Conservation (phyloP, 352 stramenopile species). For the Blastocystis sp. region DNA sequence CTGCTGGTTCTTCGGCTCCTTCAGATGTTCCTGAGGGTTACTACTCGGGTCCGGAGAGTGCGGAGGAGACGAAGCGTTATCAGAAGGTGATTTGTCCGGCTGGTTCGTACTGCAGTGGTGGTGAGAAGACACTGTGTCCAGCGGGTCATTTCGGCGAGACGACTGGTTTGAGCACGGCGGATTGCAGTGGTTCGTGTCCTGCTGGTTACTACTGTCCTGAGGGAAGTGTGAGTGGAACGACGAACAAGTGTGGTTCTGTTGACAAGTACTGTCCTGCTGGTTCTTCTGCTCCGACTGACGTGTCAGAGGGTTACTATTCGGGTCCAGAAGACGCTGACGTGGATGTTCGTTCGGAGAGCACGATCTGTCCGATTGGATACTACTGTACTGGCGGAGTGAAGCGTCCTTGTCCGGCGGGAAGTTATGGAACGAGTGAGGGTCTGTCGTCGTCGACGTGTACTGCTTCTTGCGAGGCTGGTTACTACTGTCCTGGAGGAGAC, state of each 20-base stretch:
- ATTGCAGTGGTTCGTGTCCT: conserved; percentile 25
- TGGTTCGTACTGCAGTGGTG: conserved; percentile 15
- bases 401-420: no score
- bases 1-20: conserved; percentile 1
- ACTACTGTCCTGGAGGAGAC: no score
- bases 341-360: background rate
- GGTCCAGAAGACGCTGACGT: background rate
- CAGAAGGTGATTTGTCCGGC: conserved; percentile 21
- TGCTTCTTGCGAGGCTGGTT: no score
- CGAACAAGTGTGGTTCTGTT: conserved; percentile 30
- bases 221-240: background rate
- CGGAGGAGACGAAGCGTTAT: background rate
- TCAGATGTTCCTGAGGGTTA: conserved; percentile 10
- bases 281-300: background rate
- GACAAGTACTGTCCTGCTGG: conserved; percentile 8
- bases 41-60: background rate
- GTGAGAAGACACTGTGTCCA: background rate
- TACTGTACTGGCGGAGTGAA: no score
- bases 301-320: conserved; percentile 5
- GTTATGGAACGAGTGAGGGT: no score
- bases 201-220: conserved; percentile 43
- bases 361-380: background rate
- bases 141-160: background rate
- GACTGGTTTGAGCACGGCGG: background rate
- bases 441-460: no score